Conservation (phyloP, 495 filamentous ascomycete genomes). For the Pyronema domesticum region DNA sequence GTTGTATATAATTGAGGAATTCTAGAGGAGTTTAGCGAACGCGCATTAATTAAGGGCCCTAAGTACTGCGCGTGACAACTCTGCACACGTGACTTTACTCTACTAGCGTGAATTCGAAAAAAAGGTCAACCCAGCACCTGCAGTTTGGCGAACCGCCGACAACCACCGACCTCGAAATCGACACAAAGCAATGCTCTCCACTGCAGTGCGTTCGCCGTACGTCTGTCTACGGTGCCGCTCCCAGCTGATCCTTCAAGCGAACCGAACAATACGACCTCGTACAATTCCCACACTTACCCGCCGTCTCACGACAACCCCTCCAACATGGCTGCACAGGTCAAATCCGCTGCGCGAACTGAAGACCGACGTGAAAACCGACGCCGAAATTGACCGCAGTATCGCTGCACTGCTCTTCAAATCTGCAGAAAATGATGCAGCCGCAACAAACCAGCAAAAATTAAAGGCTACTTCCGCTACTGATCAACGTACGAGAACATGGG, state of each 20-base stretch:
- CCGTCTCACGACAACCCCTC: background rate
- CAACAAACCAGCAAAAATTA: background rate
- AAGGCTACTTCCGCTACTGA: too few relatives aligned
- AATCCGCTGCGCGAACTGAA: too few relatives aligned
- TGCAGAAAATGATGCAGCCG: background rate
- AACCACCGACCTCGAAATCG: too few relatives aligned
- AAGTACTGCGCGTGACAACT: too few relatives aligned
- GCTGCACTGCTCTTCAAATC: background rate
- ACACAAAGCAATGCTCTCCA: slow-evolving; percentile 13
- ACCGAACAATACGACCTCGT: background rate
- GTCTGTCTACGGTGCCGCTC: slow-evolving; percentile 20
- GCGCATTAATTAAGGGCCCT: too few relatives aligned
- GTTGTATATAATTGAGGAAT: too few relatives aligned
- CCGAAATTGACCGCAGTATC: background rate
- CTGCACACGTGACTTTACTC: too few relatives aligned
- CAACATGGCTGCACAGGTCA: too few relatives aligned
- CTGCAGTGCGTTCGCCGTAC: slow-evolving; percentile 11
- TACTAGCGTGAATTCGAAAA: too few relatives aligned
- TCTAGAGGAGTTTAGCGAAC: too few relatives aligned
- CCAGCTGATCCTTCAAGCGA: slow-evolving; percentile 2
- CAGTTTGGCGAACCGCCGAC: too few relatives aligned
- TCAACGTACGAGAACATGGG: slow-evolving; percentile 4
- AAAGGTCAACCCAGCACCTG: too few relatives aligned
- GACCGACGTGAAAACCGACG: background rate
- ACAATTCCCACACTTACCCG: background rate